Conservation (phyloP, 345 rosid genomes). For the Hypericum androsaemum region DNA sequence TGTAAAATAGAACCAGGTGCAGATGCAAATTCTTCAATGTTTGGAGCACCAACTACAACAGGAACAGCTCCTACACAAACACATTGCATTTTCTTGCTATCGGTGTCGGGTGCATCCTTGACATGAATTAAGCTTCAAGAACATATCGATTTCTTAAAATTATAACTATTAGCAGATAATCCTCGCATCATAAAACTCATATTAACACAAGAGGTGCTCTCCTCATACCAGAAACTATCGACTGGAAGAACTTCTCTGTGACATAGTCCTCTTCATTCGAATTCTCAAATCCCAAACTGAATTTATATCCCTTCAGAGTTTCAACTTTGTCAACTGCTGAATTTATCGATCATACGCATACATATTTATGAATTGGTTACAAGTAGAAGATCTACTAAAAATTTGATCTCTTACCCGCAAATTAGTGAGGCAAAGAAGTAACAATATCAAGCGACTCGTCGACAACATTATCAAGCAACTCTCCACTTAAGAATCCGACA, state of each 20-base stretch:
- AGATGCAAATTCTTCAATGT: conserved; percentile 83
- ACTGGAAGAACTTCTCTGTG: conserved; percentile 89
- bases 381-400: too few species aligned
- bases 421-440: too few species aligned
- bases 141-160: too few species aligned
- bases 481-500: too few species aligned
- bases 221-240: conserved; percentile 76
- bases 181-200: too few species aligned
- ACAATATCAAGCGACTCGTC: too few species aligned
- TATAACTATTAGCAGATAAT: too few species aligned
- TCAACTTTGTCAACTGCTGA: conserved; percentile 78
- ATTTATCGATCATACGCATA: too few species aligned
- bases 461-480: too few species aligned
- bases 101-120: background rate
- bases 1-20: conserved; percentile 48
- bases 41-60: conserved; percentile 89
- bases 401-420: too few species aligned
- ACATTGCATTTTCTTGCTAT: background rate
- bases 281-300: conserved; percentile 94
- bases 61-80: conserved; percentile 63
- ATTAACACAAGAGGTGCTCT: background rate
- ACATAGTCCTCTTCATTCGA: conserved; percentile 98
- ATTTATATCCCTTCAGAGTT: conserved; percentile 74
- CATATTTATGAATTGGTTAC: too few species aligned
- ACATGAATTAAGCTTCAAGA: too few species aligned